Percentiles rank a stretch among this genome's conserved stretches.
phyloP scores from a whole-genome alignment of 352 stramenopile genomes.

The Phytopythium kandeliae region DNA sequence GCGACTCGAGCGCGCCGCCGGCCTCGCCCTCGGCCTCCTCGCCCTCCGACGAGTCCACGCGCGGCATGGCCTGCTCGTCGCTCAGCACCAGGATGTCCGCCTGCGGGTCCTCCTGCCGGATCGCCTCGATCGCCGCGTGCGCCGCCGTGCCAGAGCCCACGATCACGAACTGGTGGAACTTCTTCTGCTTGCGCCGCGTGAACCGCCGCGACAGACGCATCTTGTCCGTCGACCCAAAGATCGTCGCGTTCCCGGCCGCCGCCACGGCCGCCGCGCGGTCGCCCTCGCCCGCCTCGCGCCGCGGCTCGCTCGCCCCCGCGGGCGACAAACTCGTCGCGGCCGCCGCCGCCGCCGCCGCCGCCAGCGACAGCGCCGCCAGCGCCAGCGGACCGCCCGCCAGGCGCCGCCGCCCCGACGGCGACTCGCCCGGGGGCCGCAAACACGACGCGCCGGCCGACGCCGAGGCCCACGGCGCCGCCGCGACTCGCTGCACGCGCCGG shows the following conservation, averaged over 20 bases:
- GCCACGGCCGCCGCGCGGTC: neutral
- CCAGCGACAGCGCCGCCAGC: no score
- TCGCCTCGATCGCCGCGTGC: constrained; percentile 89
- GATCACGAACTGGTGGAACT: constrained; percentile 87
- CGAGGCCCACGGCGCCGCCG: constrained; percentile 1
- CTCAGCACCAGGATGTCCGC: constrained; percentile 89
- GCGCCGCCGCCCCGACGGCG: no score
- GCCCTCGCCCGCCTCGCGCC: neutral
- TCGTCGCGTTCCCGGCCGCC: constrained; percentile 1
- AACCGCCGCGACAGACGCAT: constrained; percentile 52
- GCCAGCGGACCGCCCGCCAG: no score
- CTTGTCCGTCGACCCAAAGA: constrained; percentile 17
- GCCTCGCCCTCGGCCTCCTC: constrained; percentile 10
- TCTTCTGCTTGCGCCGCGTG: constrained; percentile 62
- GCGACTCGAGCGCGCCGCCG: constrained; percentile 10
- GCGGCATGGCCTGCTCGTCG: constrained; percentile 64
- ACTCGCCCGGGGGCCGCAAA: no score
- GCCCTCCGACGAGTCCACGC: constrained; percentile 41
- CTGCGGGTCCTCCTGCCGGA: constrained; percentile 66
- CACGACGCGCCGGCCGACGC: neutral
- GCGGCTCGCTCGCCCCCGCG: neutral
- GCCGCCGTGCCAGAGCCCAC: constrained; percentile 84
- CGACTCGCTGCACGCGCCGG: constrained; percentile 1
- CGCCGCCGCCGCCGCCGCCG: no score
- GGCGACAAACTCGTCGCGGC: no score